phyloP scores from a whole-genome alignment of 345 rosid species.

The Dipteronia sinensis region DNA sequence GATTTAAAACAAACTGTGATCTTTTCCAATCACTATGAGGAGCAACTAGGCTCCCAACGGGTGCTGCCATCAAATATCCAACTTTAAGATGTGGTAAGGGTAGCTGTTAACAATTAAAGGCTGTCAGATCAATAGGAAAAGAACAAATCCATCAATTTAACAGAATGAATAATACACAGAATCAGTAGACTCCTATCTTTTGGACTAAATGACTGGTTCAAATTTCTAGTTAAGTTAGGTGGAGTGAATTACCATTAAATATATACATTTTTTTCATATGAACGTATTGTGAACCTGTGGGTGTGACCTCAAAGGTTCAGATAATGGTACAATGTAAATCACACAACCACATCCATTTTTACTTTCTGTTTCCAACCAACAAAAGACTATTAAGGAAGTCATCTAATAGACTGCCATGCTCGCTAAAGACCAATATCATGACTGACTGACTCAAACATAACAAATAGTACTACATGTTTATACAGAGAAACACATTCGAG shows the following conservation, averaged over 20 bases:
- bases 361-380: neutral
- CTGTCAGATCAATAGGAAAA: constrained; percentile 15
- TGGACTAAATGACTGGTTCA: neutral
- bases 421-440: neutral
- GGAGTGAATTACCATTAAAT: neutral
- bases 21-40: constrained; percentile 93
- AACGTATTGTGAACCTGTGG: neutral
- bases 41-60: constrained; percentile 70
- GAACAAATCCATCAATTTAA: neutral
- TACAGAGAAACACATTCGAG: neutral
- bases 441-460: neutral
- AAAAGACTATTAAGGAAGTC: neutral
- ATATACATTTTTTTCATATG: neutral
- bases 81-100: constrained; percentile 85
- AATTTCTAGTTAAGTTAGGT: neutral
- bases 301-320: neutral
- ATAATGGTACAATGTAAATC: neutral
- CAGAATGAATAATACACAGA: neutral
- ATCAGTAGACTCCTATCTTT: neutral
- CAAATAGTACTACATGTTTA: neutral
- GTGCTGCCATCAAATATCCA: constrained; percentile 84
- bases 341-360: neutral
- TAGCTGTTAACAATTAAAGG: constrained; percentile 52
- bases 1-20: constrained; percentile 73
- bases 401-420: neutral